A percentile compares a stretch with the other conserved stretches of the same genome.
phyloP scores from a whole-genome alignment of 179 eudicot genomes.

The Heliamphora pulchella region DNA sequence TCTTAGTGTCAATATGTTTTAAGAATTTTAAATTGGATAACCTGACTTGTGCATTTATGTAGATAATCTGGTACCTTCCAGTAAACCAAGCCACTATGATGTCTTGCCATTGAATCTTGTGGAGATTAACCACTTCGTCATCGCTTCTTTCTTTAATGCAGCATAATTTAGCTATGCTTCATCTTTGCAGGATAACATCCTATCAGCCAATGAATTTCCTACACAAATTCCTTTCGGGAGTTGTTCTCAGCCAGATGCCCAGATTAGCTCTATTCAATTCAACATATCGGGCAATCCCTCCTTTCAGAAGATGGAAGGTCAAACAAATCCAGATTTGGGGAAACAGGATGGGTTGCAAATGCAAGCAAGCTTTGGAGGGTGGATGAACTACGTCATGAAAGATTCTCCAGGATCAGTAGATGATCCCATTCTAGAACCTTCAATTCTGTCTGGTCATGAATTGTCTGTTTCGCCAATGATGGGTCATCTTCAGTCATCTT shows the following conservation, averaged over 20 bases:
- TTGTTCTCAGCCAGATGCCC: constrained; percentile 25
- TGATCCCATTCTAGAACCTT: constrained; percentile 38
- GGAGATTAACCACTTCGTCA: neutral
- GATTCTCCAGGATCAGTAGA: constrained; percentile 56
- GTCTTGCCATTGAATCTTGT: neutral
- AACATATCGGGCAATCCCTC: constrained; percentile 18
- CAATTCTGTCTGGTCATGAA: constrained; percentile 33
- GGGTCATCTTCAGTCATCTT: constrained; percentile 28
- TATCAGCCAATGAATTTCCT: constrained; percentile 27
- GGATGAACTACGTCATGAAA: constrained; percentile 55
- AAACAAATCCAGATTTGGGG: constrained; percentile 25
- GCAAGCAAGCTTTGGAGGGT: constrained; percentile 74
- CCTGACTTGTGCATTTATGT: neutral
- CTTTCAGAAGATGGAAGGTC: constrained; percentile 28
- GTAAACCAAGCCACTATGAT: neutral
- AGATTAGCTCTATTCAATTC: constrained; percentile 21
- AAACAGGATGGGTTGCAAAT: constrained; percentile 38
- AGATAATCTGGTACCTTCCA: neutral
- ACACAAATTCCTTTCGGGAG: constrained; percentile 25
- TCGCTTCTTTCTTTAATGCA: neutral
- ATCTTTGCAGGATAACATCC: constrained; percentile 36
- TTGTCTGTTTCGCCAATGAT: constrained; percentile 30
- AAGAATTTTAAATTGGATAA: neutral
- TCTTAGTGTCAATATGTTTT: neutral
- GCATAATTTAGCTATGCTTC: neutral